These are phyloP conservation scores for Chlamydomonas asymmetrica DNA, from an alignment of 139 green algal genomes.

Conservation along the genomic window DNA sequence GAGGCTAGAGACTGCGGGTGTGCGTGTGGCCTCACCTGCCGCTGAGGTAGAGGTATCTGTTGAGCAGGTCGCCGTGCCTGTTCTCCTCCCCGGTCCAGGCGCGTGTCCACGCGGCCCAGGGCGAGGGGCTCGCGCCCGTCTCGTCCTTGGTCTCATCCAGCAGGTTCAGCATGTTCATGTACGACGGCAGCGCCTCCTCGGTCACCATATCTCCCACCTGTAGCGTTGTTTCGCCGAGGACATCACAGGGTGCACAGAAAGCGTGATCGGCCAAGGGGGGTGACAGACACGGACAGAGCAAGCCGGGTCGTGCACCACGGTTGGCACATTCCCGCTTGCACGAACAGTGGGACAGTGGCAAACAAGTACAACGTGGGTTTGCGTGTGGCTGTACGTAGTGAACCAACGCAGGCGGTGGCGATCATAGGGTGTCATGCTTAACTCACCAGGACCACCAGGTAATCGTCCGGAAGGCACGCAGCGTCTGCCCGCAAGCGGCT, in stretches of 20 bases:
- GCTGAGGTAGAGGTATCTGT: slow-evolving; percentile 79
- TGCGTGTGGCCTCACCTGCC: slow-evolving; percentile 63
- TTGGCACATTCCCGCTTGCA: no score
- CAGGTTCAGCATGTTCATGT: slow-evolving; percentile 99
- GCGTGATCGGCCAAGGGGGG: no score
- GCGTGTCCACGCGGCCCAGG: slow-evolving; percentile 84
- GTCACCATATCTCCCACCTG: slow-evolving; percentile 94
- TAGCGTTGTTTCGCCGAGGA: no score
- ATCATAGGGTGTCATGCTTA: no score
- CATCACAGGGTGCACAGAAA: no score
- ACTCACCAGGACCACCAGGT: slow-evolving; percentile 90
- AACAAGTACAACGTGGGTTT: no score
- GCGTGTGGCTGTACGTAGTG: no score
- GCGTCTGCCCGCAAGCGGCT: slow-evolving; percentile 76
- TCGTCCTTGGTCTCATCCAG: slow-evolving; percentile 92
- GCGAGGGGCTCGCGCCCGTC: slow-evolving; percentile 71
- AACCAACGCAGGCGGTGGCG: no score
- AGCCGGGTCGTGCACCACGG: no score
- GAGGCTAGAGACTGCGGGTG: no score
- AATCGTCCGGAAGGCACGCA: slow-evolving; percentile 83
- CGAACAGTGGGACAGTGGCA: no score
- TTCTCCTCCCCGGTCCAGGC: slow-evolving; percentile 79
- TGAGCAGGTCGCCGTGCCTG: slow-evolving; percentile 80
- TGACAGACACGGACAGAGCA: no score
- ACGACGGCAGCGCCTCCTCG: slow-evolving; percentile 98